Evolutionary conservation across 23 red algal genomes (phyloP), one percentile per base, ranked within the genome.

Genomic region (Gracilaria gracilis): DNA sequence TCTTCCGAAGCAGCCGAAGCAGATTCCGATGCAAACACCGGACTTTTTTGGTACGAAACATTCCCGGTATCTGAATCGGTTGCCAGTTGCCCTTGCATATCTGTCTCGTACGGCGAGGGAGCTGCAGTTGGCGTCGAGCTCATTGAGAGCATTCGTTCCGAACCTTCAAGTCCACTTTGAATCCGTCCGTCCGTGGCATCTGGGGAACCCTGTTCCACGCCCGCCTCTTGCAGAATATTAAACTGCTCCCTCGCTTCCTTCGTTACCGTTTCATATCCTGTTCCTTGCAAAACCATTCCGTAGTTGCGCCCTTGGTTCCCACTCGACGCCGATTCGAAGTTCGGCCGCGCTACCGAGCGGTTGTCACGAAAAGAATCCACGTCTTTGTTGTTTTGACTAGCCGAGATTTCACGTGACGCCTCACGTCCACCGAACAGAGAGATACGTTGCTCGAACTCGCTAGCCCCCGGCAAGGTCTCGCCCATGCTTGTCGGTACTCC

Each of bases 271-370:
- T 77, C 72, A 77, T 77, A 77, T 31, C 72, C 72, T 8, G 72
- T 77, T 9, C 72, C 46, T 23, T 6, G 21, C 72, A 77, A 49
- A 50, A 19, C 42, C 38, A 46, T 32, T 27, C 72, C 46, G 16
- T 49, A 50, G 24, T 67, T 50, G 66, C 67, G 84, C 84, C 69
- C 84, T 75, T 87, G 64, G 44, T 73, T 87, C 84, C 84, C 67
- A 87, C 66, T 87, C 84, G 84, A 87, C 50, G 66, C 84, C 84
- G 84, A 75, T 48, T 76, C 35, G 15, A 49, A 33, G 40, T 59
- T 87, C 66, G 84, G 84, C 47, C 84, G 66, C 84, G 67, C 84
- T 75, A 75, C 69, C 84, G 84, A 87, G 84, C 29, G 66, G 84
- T 87, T 48, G 27, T 67, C 84, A 61, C 77, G 44, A 57, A 87